These are phyloP conservation scores for Ascobolus immersus DNA, from an alignment of 495 filamentous ascomycete species.

Conservation along the genomic window DNA sequence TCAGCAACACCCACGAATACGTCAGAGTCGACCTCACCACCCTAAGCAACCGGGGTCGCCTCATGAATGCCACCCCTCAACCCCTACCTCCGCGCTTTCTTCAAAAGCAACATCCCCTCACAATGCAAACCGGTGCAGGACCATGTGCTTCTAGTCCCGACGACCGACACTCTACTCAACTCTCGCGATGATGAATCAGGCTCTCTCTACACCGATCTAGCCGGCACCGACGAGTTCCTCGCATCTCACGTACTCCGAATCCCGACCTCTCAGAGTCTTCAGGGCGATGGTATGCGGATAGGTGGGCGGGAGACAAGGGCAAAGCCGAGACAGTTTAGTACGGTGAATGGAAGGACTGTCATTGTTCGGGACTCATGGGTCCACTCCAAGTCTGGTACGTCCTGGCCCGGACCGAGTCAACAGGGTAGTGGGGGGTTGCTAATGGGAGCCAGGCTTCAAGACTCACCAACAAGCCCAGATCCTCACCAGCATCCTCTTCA, in stretches of 20 bases:
- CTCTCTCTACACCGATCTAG: constrained; percentile 49
- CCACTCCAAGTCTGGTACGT: constrained; percentile 81
- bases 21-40: too few relatives aligned
- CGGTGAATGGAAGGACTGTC: constrained; percentile 75
- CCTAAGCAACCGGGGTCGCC: too few relatives aligned
- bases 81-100: constrained; percentile 93
- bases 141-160: constrained; percentile 84
- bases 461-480: constrained; percentile 73
- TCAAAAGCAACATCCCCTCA: constrained; percentile 72
- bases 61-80: constrained; percentile 96
- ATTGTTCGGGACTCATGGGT: constrained; percentile 83
- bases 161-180: constrained; percentile 67
- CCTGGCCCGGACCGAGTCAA: constrained; percentile 1
- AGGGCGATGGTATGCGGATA: constrained; percentile 48
- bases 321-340: constrained; percentile 81
- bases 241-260: constrained; percentile 90
- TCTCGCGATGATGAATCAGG: constrained; percentile 74
- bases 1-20: too few relatives aligned
- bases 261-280: constrained; percentile 34
- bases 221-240: constrained; percentile 75
- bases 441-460: constrained; percentile 47
- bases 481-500: constrained; percentile 64
- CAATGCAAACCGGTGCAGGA: constrained; percentile 84
- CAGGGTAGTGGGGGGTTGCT: neutral
- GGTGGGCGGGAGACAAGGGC: constrained; percentile 51